Evolutionary conservation across 768 basidiomycete species (phyloP).

Genomic region (Amanita muscaria): DNA sequence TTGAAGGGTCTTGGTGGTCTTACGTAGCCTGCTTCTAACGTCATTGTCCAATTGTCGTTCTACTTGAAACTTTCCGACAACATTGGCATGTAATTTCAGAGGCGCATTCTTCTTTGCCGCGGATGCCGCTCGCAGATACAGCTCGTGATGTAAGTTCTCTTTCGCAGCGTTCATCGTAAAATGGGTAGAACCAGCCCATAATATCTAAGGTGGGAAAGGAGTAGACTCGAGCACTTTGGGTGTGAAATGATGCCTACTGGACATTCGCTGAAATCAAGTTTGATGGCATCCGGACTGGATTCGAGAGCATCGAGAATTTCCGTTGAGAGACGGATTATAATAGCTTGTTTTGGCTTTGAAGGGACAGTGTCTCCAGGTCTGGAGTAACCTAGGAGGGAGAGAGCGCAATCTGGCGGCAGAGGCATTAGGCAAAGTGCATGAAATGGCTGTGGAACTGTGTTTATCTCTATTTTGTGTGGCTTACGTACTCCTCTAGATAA

Average conservation of each 20-base stretch:
- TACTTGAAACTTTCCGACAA: constrained; percentile 65
- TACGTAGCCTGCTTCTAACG: constrained; percentile 35
- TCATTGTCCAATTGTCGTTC: constrained; percentile 48
- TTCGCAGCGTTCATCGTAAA: constrained; percentile 47
- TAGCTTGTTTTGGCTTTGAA: constrained; percentile 58
- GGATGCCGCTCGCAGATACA: constrained; percentile 59
- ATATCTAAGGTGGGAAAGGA: constrained; percentile 34
- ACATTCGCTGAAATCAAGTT: constrained; percentile 53
- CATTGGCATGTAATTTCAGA: constrained; percentile 65
- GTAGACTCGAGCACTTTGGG: not conserved
- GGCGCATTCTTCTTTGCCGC: constrained; percentile 51
- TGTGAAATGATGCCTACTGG: constrained; percentile 35
- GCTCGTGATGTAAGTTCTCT: constrained; percentile 57
- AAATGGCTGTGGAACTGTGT: not conserved
- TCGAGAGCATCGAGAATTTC: constrained; percentile 66
- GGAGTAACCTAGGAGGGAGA: constrained; percentile 52
- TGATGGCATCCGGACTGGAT: constrained; percentile 33
- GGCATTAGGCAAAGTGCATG: constrained; percentile 45
- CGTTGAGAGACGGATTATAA: constrained; percentile 67
- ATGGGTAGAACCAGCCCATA: constrained; percentile 56
- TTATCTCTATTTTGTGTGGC: constrained; percentile 1
- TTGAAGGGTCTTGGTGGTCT: constrained; percentile 31
- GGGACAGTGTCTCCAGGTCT: constrained; percentile 43
- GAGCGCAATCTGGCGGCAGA: constrained; percentile 43
- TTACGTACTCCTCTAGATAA: constrained; percentile 65